A percentile compares a stretch with the other conserved stretches of the same genome.
These are phyloP conservation scores for Pseudogymnoascus verrucosus DNA, from an alignment of 2,329 filamentous ascomycete species.

Conservation along the genomic window DNA sequence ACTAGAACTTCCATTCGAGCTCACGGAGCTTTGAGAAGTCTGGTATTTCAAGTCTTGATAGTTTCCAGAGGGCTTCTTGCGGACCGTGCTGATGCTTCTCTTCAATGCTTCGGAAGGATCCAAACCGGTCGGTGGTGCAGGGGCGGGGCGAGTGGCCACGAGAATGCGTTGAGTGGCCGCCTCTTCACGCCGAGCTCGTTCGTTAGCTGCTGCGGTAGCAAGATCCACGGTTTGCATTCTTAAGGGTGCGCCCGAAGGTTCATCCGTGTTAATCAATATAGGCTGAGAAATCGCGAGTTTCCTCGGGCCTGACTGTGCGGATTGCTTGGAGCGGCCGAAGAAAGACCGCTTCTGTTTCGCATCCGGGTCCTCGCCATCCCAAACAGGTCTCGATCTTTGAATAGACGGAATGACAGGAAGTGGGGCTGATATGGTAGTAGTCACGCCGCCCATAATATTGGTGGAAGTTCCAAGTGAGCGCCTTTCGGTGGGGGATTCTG, in stretches of 20 bases:
- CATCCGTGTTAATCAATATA: constrained; percentile 15
- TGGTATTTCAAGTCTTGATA: constrained; percentile 13
- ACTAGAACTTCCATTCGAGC: constrained; percentile 22
- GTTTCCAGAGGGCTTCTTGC: constrained; percentile 16
- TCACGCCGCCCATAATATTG: not conserved
- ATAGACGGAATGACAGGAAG: constrained; percentile 11
- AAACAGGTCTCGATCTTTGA: constrained; percentile 9
- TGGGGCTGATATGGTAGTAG: not conserved
- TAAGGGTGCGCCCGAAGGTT: constrained; percentile 17
- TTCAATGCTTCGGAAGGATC: constrained; percentile 18
- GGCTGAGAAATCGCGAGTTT: constrained; percentile 26
- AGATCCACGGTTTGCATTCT: constrained; percentile 28
- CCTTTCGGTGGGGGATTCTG: not conserved
- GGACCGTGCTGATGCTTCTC: constrained; percentile 18
- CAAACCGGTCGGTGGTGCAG: constrained; percentile 16
- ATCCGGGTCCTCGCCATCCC: not conserved
- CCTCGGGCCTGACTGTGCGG: constrained; percentile 20
- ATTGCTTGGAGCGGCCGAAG: constrained; percentile 20
- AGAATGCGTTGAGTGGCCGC: constrained; percentile 19
- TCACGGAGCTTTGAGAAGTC: constrained; percentile 9
- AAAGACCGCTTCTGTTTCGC: constrained; percentile 19
- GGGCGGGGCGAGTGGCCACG: constrained; percentile 18
- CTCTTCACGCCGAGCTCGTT: constrained; percentile 23
- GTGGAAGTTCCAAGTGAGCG: not conserved
- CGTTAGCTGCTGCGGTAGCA: constrained; percentile 24